Evolutionary conservation across 2,329 filamentous ascomycete species (phyloP), one percentile per base, ranked within the genome.

Genomic region (Malbranchea cinnamomea): DNA sequence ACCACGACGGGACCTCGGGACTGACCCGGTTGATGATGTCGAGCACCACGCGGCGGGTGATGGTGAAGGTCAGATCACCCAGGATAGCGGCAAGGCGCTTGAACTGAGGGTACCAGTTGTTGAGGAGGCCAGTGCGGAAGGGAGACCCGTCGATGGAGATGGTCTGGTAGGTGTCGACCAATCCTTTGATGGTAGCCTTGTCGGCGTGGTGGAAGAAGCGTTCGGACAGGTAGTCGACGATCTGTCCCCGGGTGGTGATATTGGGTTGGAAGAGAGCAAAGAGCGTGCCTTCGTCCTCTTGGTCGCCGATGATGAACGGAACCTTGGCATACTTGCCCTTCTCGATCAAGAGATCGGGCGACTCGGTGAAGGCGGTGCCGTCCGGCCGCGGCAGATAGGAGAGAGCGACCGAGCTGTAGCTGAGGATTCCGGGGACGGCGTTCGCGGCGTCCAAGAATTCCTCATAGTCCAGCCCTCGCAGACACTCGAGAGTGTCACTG

Each of bases 281-380:
- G 2, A 85, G 52, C 0, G 79, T 83, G 11, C 79, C 78, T 51
- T 87, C 79, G 45, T 87, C 80, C 57, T 85, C 78, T 50, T 83
- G 77, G 45, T 82, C 68, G 23, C 80, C 78, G 22, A 78, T 66
- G 33, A 77, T 75, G 46, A 75, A 65, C 2, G 72, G 72, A 0
- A 76, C 65, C 8, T 62, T 60, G 5, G 71, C 63, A 38, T 70
- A 74, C 37, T 62, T 62, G 9, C 74, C 71, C 0, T 48, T 43
- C 12, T 12, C 2, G 2, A 66, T 54, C 4, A 80, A 56, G 0
- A 63, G 32, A 0, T 85, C 78, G 0, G 78, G 73, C 4, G 70
- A 78, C 2, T 66, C 58, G 0, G 69, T 64, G 6, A 84, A 60
- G 4, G 65, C 62, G 2, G 47, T 64, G 16, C 76, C 74, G 40